phyloP scores from a whole-genome alignment of 371 early-diverging fungal species.

The Saksenaea oblongispora region DNA sequence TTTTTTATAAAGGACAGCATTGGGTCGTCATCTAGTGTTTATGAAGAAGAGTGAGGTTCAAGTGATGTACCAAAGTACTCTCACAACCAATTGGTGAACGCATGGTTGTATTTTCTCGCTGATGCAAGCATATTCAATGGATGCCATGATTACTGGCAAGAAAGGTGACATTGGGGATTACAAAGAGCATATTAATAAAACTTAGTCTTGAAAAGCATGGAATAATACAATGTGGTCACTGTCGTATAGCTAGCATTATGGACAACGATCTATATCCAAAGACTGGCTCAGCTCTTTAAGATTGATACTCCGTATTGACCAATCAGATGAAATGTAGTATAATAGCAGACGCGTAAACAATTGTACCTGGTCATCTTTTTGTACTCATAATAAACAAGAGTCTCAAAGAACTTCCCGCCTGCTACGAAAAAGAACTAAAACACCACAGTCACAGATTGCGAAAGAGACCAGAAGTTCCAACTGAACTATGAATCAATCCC shows the following conservation, averaged over 20 bases:
- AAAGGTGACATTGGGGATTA: background rate
- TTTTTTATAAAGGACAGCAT: background rate
- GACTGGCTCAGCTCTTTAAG: too few species aligned
- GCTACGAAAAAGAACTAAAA: too few species aligned
- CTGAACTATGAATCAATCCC: background rate
- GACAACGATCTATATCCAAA: too few species aligned
- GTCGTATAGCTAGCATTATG: too few species aligned
- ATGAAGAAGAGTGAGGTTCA: background rate
- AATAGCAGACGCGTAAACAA: too few species aligned
- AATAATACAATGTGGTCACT: background rate
- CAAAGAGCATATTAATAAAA: background rate
- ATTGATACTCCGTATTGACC: too few species aligned
- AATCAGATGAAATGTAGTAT: too few species aligned
- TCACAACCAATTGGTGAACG: background rate
- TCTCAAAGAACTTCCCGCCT: too few species aligned
- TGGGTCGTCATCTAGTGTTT: background rate
- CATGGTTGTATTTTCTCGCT: background rate
- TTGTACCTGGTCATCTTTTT: too few species aligned
- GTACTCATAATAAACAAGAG: too few species aligned
- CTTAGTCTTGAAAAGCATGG: background rate
- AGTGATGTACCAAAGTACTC: slow-evolving; percentile 1
- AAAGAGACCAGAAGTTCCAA: background rate
- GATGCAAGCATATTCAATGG: background rate
- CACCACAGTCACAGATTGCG: background rate
- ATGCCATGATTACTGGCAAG: background rate